Conservation (phyloP, 2,329 filamentous ascomycete genomes). For the Thelonectria blattea region DNA sequence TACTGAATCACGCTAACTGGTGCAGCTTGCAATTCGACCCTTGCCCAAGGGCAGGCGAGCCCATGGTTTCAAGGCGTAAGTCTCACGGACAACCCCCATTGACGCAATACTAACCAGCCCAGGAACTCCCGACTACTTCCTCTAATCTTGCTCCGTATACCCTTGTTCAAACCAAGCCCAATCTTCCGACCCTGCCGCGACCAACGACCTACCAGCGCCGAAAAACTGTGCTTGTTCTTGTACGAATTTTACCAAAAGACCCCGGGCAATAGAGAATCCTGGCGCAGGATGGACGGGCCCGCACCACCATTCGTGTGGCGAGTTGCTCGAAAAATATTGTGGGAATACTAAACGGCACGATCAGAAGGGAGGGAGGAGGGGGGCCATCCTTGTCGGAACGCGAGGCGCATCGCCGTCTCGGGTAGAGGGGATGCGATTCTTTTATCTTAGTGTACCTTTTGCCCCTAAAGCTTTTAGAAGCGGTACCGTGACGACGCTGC, state of each 20-base stretch:
- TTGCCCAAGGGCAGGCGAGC: conserved; percentile 94
- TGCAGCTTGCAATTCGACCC: conserved; percentile 97
- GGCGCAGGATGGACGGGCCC: conserved; percentile 33
- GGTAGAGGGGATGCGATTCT: conserved; percentile 21
- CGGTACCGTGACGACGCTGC: conserved; percentile 37
- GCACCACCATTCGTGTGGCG: conserved; percentile 28
- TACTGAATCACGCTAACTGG: conserved; percentile 34
- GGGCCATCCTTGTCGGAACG: conserved; percentile 19
- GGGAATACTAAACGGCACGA: conserved; percentile 19
- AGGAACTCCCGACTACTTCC: conserved; percentile 97
- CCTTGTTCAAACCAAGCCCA: conserved; percentile 34
- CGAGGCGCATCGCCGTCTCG: conserved; percentile 16
- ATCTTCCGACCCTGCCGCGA: conserved; percentile 24
- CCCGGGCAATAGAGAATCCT: conserved; percentile 25
- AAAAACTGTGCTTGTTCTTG: conserved; percentile 35
- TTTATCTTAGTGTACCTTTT: conserved; percentile 23
- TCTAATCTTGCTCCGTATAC: conserved; percentile 62
- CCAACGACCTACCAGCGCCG: conserved; percentile 24
- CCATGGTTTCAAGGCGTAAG: conserved; percentile 94
- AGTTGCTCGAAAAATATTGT: conserved; percentile 24
- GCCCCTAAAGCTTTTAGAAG: conserved; percentile 36
- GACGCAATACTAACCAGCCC: conserved; percentile 25
- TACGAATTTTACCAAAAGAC: conserved; percentile 38
- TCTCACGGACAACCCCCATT: conserved; percentile 18
- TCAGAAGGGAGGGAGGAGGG: conserved; percentile 13